Percentiles rank a stretch among this genome's conserved stretches.
phyloP scores from a whole-genome alignment of 768 basidiomycete genomes.

The Leccinum arenicola region DNA sequence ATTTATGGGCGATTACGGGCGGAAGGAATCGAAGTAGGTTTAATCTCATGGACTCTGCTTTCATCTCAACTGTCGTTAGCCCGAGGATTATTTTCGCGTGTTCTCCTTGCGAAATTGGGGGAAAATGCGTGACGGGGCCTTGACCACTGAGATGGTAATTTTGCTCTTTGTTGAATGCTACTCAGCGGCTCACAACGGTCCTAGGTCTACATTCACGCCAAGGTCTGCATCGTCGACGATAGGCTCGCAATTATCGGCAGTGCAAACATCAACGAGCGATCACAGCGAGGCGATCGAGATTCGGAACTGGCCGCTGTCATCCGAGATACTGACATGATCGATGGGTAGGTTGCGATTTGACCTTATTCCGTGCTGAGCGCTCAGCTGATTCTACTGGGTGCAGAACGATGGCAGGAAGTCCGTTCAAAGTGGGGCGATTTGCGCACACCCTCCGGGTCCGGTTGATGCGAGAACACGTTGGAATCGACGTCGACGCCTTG shows the following conservation, averaged over 20 bases:
- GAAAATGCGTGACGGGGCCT: conserved; percentile 76
- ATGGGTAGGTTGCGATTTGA: conserved; percentile 55
- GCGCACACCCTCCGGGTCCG: conserved; percentile 92
- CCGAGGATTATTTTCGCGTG: conserved; percentile 87
- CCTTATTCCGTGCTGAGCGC: neutral
- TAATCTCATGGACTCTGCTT: neutral
- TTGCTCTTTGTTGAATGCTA: neutral
- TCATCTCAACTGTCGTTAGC: conserved; percentile 44
- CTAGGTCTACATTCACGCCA: conserved; percentile 82
- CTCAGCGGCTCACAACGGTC: conserved; percentile 12
- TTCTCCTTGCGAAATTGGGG: conserved; percentile 94
- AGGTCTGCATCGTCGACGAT: conserved; percentile 85
- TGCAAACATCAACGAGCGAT: conserved; percentile 97
- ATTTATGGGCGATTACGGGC: conserved; percentile 84
- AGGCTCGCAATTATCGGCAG: conserved; percentile 92
- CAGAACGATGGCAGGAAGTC: conserved; percentile 91
- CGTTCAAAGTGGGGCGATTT: conserved; percentile 95
- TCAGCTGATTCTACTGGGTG: conserved; percentile 1
- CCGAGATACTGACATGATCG: conserved; percentile 95
- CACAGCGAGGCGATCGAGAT: conserved; percentile 93
- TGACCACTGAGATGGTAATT: conserved; percentile 84
- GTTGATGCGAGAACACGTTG: conserved; percentile 95
- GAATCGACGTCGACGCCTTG: conserved; percentile 89
- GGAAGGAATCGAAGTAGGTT: conserved; percentile 79
- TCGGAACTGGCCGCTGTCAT: conserved; percentile 93